Conservation (phyloP, 768 basidiomycete genomes). For the Glaciozyma antarctica region DNA sequence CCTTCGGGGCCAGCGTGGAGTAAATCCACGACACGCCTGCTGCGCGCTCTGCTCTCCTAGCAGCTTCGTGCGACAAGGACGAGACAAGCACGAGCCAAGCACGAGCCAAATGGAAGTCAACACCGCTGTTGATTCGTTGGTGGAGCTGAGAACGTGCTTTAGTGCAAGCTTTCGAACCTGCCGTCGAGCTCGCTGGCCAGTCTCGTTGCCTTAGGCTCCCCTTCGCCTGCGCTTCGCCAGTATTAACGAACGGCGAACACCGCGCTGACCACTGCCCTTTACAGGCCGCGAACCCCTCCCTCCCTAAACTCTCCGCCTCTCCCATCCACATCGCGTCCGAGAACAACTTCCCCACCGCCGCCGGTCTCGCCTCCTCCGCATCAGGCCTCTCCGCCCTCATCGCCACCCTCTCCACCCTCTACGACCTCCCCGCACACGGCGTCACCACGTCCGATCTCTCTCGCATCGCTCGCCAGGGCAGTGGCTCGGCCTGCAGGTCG, state of each 20-base stretch:
- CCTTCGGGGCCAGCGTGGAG: too few relatives aligned
- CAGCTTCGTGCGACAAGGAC: too few relatives aligned
- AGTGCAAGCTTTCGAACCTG: too few relatives aligned
- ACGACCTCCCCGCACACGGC: conserved; percentile 47
- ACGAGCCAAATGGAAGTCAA: too few relatives aligned
- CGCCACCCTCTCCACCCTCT: conserved; percentile 76
- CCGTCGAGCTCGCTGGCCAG: too few relatives aligned
- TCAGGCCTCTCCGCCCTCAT: conserved; percentile 94
- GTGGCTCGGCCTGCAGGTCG: conserved; percentile 94
- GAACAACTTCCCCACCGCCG: conserved; percentile 99
- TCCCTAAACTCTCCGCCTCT: conserved; percentile 54
- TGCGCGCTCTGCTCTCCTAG: too few relatives aligned
- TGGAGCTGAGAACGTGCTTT: too few relatives aligned
- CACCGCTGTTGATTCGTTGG: too few relatives aligned
- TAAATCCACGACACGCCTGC: too few relatives aligned
- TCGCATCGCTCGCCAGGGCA: conserved; percentile 90
- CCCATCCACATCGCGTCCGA: conserved; percentile 80
- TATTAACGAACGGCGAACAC: neutral
- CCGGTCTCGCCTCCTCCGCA: conserved; percentile 93
- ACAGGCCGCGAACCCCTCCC: conserved; percentile 19
- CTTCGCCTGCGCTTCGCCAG: too few relatives aligned
- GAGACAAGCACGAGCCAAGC: too few relatives aligned
- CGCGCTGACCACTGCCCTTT: neutral
- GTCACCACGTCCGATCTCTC: conserved; percentile 71
- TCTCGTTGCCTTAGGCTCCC: too few relatives aligned